Conservation (phyloP, 257 asterid species). For the Fraxinus quadrangulata region DNA sequence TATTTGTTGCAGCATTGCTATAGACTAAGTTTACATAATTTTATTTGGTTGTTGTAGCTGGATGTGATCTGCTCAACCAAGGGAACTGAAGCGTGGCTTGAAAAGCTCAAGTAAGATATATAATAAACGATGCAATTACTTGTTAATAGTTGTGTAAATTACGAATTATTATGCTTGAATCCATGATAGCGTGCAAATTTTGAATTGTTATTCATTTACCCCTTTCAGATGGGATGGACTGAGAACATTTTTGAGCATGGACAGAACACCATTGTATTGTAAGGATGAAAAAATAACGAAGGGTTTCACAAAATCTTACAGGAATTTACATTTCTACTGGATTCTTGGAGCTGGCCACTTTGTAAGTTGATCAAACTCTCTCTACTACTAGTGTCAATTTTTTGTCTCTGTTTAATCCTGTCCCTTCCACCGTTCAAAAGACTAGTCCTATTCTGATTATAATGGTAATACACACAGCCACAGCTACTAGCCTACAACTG, state of each 20-base stretch:
- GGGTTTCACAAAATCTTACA: slow-evolving; percentile 71
- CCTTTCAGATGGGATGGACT: slow-evolving; percentile 81
- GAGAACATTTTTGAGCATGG: slow-evolving; percentile 50
- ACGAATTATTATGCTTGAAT: too few relatives aligned
- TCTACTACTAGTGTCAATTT: background rate
- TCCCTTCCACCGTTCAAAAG: too few relatives aligned
- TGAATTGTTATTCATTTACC: too few relatives aligned
- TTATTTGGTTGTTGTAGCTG: slow-evolving; percentile 47
- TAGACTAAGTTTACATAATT: too few relatives aligned
- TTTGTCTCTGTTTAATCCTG: background rate
- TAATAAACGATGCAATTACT: background rate
- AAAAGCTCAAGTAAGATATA: slow-evolving; percentile 74
- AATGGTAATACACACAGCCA: too few relatives aligned
- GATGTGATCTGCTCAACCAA: slow-evolving; percentile 87
- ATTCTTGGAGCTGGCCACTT: slow-evolving; percentile 98
- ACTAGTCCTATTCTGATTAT: too few relatives aligned
- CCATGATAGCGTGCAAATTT: too few relatives aligned
- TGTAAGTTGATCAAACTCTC: slow-evolving; percentile 47
- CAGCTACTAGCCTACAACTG: background rate
- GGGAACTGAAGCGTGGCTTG: slow-evolving; percentile 94
- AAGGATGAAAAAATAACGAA: slow-evolving; percentile 47
- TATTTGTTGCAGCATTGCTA: too few relatives aligned
- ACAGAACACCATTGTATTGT: slow-evolving; percentile 67
- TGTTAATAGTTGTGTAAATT: too few relatives aligned
- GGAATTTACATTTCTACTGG: slow-evolving; percentile 79